A percentile compares a stretch with the other conserved stretches of the same genome.
Conservation (phyloP, 2,329 filamentous ascomycete species). For the Cladophialophora bantiana region DNA sequence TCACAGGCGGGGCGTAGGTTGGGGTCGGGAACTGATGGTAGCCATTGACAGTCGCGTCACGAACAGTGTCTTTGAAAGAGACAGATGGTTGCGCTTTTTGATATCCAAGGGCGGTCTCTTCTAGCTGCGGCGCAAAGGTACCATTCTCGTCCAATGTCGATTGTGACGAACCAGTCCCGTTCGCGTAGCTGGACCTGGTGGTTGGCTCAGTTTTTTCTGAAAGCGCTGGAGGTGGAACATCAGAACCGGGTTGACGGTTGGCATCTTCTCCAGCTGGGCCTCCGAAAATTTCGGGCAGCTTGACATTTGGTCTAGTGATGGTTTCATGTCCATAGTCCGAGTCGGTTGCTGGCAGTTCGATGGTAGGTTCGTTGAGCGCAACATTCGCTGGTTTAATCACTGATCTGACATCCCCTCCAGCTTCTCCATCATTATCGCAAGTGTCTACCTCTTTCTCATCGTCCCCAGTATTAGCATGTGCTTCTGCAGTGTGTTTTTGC, state of each 20-base stretch:
- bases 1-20: slow-evolving; percentile 1
- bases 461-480: neutral
- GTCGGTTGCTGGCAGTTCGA: neutral
- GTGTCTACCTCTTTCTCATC: slow-evolving; percentile 10
- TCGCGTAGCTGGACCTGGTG: neutral
- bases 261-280: neutral
- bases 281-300: neutral
- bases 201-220: slow-evolving; percentile 4
- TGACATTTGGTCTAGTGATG: neutral
- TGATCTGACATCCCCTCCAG: neutral
- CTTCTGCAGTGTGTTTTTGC: slow-evolving; percentile 12
- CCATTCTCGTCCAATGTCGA: slow-evolving; percentile 14
- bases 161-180: slow-evolving; percentile 18
- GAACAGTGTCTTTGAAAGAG: neutral
- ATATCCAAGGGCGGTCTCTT: neutral
- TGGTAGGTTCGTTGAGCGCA: neutral
- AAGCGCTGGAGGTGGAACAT: neutral
- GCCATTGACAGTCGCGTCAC: slow-evolving; percentile 17
- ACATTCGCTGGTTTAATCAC: neutral
- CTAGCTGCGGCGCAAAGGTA: neutral
- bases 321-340: neutral
- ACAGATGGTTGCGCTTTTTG: neutral
- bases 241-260: neutral
- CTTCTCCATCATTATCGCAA: neutral
- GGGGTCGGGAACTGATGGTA: slow-evolving; percentile 16